Evolutionary conservation across 2,329 filamentous ascomycete species (phyloP).

Genomic region (Paraconiothyrium sp.): DNA sequence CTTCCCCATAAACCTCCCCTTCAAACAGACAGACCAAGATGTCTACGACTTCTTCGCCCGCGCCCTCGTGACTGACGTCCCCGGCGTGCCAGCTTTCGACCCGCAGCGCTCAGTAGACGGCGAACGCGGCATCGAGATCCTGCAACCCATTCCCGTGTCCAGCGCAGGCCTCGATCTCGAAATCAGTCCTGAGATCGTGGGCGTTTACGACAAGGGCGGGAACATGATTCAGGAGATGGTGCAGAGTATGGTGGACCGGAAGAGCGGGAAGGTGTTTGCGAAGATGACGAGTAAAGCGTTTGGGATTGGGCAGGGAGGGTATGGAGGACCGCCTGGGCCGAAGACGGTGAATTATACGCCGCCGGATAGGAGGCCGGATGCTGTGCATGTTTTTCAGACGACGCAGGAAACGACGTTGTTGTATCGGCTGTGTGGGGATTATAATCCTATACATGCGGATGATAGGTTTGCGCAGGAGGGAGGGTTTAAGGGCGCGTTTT

Average conservation of each 20-base stretch:
- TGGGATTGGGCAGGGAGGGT: conserved; percentile 59
- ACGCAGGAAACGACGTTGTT: conserved; percentile 53
- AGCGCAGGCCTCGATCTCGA: conserved; percentile 52
- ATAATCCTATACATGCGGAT: conserved; percentile 60
- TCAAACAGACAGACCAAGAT: conserved; percentile 58
- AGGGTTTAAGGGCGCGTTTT: conserved; percentile 58
- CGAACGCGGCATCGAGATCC: conserved; percentile 53
- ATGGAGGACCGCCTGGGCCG: conserved; percentile 55
- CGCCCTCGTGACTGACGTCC: conserved; percentile 47
- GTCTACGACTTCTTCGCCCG: conserved; percentile 55
- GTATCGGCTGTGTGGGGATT: conserved; percentile 60
- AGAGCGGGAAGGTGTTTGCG: conserved; percentile 51
- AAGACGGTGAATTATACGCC: conserved; percentile 42
- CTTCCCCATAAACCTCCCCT: conserved; percentile 57
- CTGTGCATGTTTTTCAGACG: conserved; percentile 51
- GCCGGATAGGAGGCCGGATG: conserved; percentile 51
- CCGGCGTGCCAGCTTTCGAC: conserved; percentile 54
- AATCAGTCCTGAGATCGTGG: conserved; percentile 53
- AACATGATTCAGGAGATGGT: conserved; percentile 56
- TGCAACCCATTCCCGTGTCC: conserved; percentile 49
- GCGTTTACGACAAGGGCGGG: conserved; percentile 57
- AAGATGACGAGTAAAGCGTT: conserved; percentile 54
- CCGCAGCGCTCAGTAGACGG: conserved; percentile 55
- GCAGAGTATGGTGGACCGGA: conserved; percentile 52
- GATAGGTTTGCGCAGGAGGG: conserved; percentile 54